Percentiles rank a stretch among this genome's conserved stretches.
phyloP scores from a whole-genome alignment of 1,284 basidiomycete genomes.

The Apiotrichum brassicae region DNA sequence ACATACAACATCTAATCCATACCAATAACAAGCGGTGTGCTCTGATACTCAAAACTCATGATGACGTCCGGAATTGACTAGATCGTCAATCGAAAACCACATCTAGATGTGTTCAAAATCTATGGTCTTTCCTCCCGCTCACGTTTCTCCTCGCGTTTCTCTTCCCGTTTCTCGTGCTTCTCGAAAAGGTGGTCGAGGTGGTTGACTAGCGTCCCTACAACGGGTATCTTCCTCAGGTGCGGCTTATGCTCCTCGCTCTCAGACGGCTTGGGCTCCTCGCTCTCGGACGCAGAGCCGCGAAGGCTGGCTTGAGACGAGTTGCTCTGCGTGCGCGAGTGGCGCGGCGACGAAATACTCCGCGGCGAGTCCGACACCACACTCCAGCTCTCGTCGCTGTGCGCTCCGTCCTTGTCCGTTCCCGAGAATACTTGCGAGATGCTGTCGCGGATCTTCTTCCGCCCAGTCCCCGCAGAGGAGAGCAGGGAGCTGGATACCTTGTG shows the following conservation, averaged over 20 bases:
- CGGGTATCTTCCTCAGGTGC: background rate
- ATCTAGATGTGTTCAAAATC: too few relatives aligned
- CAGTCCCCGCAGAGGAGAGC: background rate
- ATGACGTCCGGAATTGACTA: too few relatives aligned
- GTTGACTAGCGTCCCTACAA: background rate
- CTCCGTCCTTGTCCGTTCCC: constrained; percentile 1
- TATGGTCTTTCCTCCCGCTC: too few relatives aligned
- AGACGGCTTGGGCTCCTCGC: too few relatives aligned
- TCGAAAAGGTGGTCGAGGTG: background rate
- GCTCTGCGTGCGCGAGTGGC: background rate
- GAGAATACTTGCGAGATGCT: background rate
- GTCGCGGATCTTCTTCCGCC: background rate
- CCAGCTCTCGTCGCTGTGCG: constrained; percentile 18
- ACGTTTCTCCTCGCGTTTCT: too few relatives aligned
- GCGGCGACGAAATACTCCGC: background rate
- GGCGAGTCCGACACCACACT: constrained; percentile 11
- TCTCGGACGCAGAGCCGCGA: too few relatives aligned
- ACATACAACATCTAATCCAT: background rate
- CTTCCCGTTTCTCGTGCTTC: too few relatives aligned
- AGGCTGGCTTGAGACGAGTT: background rate
- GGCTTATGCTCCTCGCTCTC: too few relatives aligned
- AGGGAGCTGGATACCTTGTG: background rate
- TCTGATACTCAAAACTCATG: too few relatives aligned
- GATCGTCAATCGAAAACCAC: too few relatives aligned
- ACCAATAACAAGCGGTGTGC: too few relatives aligned